phyloP scores from a whole-genome alignment of 1,284 basidiomycete species.

The Marasmius fiardii region DNA sequence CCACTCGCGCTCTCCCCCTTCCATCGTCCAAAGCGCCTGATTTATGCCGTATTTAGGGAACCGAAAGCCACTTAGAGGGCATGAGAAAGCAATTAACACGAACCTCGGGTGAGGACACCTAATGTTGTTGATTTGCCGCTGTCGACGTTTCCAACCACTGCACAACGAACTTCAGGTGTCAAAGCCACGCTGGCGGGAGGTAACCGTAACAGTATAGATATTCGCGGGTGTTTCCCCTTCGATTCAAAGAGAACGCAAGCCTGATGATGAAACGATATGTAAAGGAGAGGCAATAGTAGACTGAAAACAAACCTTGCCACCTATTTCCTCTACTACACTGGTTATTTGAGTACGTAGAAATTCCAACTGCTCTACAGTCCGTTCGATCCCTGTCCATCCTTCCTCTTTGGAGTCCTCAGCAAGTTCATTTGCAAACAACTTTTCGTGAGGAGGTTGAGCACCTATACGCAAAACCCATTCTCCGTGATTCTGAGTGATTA shows the following conservation, averaged over 20 bases:
- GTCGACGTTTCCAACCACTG: constrained; percentile 94
- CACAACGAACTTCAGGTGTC: constrained; percentile 89
- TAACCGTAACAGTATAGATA: constrained; percentile 60
- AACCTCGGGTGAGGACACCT: constrained; percentile 80
- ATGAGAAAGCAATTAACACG: neutral
- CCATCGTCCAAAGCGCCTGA: constrained; percentile 91
- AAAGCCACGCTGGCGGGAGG: constrained; percentile 69
- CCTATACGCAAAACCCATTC: constrained; percentile 75
- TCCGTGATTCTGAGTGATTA: constrained; percentile 62
- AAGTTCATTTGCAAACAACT: constrained; percentile 51
- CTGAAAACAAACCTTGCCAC: constrained; percentile 61
- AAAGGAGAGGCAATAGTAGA: neutral
- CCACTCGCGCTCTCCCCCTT: constrained; percentile 88
- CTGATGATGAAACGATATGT: constrained; percentile 28
- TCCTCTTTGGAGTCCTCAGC: constrained; percentile 33
- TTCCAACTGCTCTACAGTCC: constrained; percentile 52
- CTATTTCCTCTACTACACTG: constrained; percentile 62
- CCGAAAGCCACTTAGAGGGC: constrained; percentile 16
- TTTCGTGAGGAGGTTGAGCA: constrained; percentile 49
- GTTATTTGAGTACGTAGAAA: constrained; percentile 40
- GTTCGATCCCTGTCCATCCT: constrained; percentile 51
- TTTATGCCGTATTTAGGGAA: constrained; percentile 25
- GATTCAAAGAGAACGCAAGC: constrained; percentile 52
- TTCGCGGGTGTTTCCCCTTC: constrained; percentile 44
- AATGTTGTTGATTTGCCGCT: constrained; percentile 94